Percentiles rank a stretch among this genome's conserved stretches.
Conservation (phyloP, 176 grass and related monocot genomes). For the Pontederia paniculata region DNA sequence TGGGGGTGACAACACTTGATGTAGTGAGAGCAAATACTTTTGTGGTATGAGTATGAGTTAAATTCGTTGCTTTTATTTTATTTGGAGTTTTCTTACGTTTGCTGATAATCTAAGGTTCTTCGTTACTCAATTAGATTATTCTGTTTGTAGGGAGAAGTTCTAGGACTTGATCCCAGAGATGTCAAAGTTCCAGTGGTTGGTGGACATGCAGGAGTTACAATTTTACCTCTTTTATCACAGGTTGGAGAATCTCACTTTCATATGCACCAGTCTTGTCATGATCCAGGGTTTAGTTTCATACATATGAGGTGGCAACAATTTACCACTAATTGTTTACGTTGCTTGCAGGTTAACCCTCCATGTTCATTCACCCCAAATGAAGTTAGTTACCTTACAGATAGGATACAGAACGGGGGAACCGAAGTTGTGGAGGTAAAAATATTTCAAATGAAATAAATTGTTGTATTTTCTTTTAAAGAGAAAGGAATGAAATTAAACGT, state of each 20-base stretch:
- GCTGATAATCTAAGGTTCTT: slow-evolving; percentile 3
- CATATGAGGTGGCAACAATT: background rate
- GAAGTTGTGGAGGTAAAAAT: slow-evolving; percentile 89
- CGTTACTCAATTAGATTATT: slow-evolving; percentile 1
- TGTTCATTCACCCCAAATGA: slow-evolving; percentile 88
- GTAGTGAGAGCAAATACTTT: slow-evolving; percentile 98
- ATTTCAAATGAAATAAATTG: no score
- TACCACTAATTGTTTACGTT: background rate
- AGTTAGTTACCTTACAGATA: slow-evolving; percentile 62
- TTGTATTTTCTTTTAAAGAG: no score
- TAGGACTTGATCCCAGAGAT: slow-evolving; percentile 83
- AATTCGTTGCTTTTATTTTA: background rate
- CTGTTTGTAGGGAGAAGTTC: slow-evolving; percentile 64
- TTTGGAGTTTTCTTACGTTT: background rate
- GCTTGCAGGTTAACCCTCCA: slow-evolving; percentile 53
- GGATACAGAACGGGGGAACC: slow-evolving; percentile 96
- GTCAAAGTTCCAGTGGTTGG: slow-evolving; percentile 70
- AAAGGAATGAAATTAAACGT: no score
- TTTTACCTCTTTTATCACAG: slow-evolving; percentile 67
- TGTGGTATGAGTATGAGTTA: slow-evolving; percentile 47
- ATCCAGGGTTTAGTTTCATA: background rate
- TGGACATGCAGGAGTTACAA: slow-evolving; percentile 67
- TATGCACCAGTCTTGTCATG: background rate
- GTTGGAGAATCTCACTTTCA: slow-evolving; percentile 13
- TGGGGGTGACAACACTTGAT: slow-evolving; percentile 95